Conservation (phyloP, 1,284 basidiomycete species). For the Ceratobasidium sp. region DNA sequence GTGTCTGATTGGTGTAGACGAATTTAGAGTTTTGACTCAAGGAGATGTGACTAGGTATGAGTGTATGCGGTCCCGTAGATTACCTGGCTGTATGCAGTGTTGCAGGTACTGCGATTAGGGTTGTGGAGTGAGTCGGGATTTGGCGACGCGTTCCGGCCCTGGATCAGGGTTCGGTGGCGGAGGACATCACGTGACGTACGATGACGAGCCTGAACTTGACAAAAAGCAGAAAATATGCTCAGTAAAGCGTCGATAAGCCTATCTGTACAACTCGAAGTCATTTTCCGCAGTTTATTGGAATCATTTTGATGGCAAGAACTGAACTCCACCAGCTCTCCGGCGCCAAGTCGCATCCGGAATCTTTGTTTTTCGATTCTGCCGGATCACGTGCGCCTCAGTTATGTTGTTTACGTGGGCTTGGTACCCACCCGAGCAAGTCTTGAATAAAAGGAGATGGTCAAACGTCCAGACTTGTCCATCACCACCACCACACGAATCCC, state of each 20-base stretch:
- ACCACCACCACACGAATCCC: conserved; percentile 21
- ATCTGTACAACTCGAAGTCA: too few species aligned
- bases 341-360: background rate
- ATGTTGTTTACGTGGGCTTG: conserved; percentile 33
- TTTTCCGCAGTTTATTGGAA: too few species aligned
- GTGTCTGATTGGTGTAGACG: background rate
- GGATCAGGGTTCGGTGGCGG: background rate
- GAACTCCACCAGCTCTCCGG: background rate
- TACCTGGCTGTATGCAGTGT: background rate
- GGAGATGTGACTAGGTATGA: background rate
- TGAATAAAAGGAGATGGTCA: conserved; percentile 16
- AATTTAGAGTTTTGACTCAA: background rate
- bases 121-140: background rate
- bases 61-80: conserved; percentile 4
- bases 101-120: background rate
- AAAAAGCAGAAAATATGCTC: background rate
- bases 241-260: too few species aligned
- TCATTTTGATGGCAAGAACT: too few species aligned
- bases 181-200: background rate
- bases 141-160: background rate
- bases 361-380: background rate
- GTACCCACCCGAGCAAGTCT: background rate
- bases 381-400: conserved; percentile 16
- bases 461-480: background rate
- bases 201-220: background rate